Conservation (phyloP, 805 yeast species). For the Wickerhamiella cacticola region DNA sequence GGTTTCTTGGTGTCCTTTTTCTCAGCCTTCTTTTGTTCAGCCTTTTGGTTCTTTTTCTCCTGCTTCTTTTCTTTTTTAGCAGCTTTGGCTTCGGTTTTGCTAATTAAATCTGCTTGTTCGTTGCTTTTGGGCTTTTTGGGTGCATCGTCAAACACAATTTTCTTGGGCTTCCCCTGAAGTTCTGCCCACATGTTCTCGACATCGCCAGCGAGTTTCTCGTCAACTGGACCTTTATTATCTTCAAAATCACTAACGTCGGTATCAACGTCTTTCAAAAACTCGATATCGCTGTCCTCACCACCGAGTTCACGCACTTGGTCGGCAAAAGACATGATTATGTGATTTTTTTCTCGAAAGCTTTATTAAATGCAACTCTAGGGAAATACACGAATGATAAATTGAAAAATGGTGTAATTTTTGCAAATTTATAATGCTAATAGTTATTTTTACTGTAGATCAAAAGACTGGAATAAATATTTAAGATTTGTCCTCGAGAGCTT, state of each 20-base stretch:
- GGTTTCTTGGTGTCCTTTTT: constrained; percentile 20
- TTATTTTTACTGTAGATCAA: background rate
- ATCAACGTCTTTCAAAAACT: constrained; percentile 44
- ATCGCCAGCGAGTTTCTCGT: constrained; percentile 15
- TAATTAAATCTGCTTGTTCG: constrained; percentile 10
- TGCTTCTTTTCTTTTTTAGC: constrained; percentile 27
- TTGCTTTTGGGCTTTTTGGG: constrained; percentile 30
- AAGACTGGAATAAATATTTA: background rate
- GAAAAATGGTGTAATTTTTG: no score
- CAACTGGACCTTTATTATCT: constrained; percentile 25
- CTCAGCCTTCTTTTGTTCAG: constrained; percentile 20
- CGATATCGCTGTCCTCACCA: constrained; percentile 73
- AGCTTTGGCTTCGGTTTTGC: background rate
- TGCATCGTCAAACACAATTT: constrained; percentile 25
- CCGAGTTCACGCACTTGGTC: constrained; percentile 72
- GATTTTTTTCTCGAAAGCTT: constrained; percentile 2
- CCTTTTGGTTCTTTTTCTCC: constrained; percentile 24
- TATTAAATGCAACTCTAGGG: background rate
- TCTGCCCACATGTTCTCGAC: constrained; percentile 23
- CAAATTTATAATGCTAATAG: no score
- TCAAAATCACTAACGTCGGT: constrained; percentile 28
- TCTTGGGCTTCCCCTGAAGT: constrained; percentile 14
- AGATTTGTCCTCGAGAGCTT: constrained; percentile 25
- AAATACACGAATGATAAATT: no score
- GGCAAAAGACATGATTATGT: constrained; percentile 33